phyloP scores from a whole-genome alignment of 2,329 filamentous ascomycete species.

The Curvularia spicifera region DNA sequence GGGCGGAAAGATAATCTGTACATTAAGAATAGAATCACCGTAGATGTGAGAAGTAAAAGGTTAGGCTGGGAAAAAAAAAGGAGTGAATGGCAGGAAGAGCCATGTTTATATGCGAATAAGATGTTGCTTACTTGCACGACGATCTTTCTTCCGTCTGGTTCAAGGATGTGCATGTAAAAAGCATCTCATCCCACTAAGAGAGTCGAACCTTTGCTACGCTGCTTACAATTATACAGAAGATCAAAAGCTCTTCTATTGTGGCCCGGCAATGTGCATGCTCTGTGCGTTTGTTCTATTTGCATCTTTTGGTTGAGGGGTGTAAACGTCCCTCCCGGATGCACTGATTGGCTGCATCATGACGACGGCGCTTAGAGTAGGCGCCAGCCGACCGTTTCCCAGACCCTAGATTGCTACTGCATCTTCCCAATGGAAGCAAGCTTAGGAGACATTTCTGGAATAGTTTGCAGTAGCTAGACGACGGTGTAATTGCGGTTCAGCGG shows the following conservation, averaged over 20 bases:
- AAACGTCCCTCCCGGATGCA: neutral
- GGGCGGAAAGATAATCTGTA: slow-evolving; percentile 11
- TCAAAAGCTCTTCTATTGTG: neutral
- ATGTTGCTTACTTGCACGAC: neutral
- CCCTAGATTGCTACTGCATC: slow-evolving; percentile 8
- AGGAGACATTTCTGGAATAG: neutral
- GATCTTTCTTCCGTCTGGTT: neutral
- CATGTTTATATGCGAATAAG: neutral
- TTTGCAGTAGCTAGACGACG: neutral
- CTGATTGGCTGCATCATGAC: slow-evolving; percentile 17
- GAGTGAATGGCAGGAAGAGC: neutral
- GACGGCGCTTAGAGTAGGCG: slow-evolving; percentile 25
- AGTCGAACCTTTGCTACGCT: neutral
- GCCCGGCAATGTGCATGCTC: neutral
- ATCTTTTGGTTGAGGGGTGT: neutral
- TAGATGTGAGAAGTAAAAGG: neutral
- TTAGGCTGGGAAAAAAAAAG: neutral
- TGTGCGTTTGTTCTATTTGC: neutral
- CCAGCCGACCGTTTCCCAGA: slow-evolving; percentile 5
- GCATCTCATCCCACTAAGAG: neutral
- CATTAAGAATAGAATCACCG: neutral
- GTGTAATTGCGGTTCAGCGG: neutral
- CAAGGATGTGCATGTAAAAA: neutral
- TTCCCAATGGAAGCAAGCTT: neutral
- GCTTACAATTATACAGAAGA: neutral